Evolutionary conservation across 148 eudicot species (phyloP).

Genomic region (Tetragonia tetragonoides): DNA sequence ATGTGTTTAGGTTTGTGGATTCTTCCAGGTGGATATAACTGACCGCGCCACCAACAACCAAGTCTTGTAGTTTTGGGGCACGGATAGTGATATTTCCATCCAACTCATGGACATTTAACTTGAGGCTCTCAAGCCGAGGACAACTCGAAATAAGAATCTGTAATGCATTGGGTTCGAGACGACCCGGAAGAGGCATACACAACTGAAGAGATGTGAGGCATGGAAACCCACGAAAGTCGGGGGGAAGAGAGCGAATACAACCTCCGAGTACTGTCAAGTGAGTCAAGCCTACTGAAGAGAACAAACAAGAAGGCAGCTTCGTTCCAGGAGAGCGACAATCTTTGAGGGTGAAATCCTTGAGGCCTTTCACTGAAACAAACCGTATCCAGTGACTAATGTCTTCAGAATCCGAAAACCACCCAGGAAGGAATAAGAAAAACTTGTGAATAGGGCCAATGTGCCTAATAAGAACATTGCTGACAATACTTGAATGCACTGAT

Average conservation of each 20-base stretch:
- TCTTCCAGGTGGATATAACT: background rate
- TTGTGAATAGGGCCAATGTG: background rate
- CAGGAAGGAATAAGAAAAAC: too few relatives aligned
- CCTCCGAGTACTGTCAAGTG: background rate
- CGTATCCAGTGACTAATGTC: slow-evolving; percentile 14
- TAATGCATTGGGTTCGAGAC: background rate
- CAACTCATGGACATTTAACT: background rate
- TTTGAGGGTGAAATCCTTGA: background rate
- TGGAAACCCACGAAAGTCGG: slow-evolving; percentile 14
- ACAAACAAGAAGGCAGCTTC: slow-evolving; percentile 21
- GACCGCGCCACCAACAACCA: background rate
- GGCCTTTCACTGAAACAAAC: background rate
- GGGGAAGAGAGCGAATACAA: background rate
- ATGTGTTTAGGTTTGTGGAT: background rate
- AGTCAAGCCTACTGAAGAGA: slow-evolving; percentile 12
- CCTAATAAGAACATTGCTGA: background rate
- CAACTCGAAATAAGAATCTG: slow-evolving; percentile 8
- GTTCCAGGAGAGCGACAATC: background rate
- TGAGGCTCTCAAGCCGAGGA: slow-evolving; percentile 13
- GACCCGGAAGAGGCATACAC: background rate
- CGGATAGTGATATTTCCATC: background rate
- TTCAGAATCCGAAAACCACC: background rate
- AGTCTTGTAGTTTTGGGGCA: slow-evolving; percentile 10
- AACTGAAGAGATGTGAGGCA: slow-evolving; percentile 5
- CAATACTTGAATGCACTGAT: background rate